These are phyloP conservation scores for Populus euphratica DNA, from an alignment of 345 rosid genomes.

Conservation along the genomic window DNA sequence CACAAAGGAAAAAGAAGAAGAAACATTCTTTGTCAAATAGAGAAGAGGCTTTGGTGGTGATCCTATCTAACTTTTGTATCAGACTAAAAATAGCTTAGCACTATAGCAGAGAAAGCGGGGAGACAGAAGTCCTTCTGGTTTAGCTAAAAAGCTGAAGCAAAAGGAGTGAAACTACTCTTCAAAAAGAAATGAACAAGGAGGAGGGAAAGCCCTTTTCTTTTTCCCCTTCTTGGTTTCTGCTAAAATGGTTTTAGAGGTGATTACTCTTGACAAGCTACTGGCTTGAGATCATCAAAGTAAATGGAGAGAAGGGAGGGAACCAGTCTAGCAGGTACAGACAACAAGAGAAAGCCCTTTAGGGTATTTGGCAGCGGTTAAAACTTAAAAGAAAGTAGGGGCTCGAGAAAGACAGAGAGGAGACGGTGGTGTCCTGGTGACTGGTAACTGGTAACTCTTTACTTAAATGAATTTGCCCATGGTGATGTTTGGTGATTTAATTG, in stretches of 20 bases:
- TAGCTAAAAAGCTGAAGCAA: not conserved
- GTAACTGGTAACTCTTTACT: slow-evolving; percentile 19
- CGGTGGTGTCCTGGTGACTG: slow-evolving; percentile 12
- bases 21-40: not conserved
- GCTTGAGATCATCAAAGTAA: not conserved
- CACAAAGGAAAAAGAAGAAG: not conserved
- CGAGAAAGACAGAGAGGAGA: slow-evolving; percentile 38
- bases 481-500: too few relatives aligned
- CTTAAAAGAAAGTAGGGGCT: slow-evolving; percentile 34
- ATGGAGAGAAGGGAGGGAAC: not conserved
- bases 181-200: not conserved
- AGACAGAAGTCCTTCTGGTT: not conserved
- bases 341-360: not conserved
- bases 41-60: not conserved
- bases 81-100: not conserved
- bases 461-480: not conserved
- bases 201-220: not conserved
- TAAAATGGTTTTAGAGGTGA: not conserved
- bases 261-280: not conserved
- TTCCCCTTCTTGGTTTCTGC: not conserved
- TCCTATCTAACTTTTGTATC: not conserved
- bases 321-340: not conserved
- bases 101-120: not conserved
- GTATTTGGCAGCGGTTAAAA: not conserved
- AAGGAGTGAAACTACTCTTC: not conserved